Percentiles rank a stretch among this genome's conserved stretches.
phyloP scores from a whole-genome alignment of 495 filamentous ascomycete genomes.

The Neurospora tetraspora region DNA sequence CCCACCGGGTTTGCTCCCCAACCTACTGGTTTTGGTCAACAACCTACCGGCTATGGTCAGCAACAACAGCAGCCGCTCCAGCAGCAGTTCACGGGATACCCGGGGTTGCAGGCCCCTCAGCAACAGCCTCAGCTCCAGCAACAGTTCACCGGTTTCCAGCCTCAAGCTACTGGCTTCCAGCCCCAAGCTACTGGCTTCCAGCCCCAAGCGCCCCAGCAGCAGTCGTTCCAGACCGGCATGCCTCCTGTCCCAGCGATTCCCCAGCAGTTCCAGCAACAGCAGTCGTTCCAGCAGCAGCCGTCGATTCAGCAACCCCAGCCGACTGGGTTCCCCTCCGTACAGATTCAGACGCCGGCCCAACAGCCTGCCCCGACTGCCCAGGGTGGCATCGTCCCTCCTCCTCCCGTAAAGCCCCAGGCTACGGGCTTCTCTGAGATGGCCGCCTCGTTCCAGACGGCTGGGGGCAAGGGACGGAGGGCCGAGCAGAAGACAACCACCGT shows the following conservation, averaged over 20 bases:
- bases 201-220: constrained; percentile 32
- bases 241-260: constrained; percentile 49
- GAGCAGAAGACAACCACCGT: constrained; percentile 26
- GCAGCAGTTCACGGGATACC: constrained; percentile 52
- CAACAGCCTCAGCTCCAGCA: constrained; percentile 43
- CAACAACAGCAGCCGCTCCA: constrained; percentile 40
- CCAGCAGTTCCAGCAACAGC: constrained; percentile 38
- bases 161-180: constrained; percentile 31
- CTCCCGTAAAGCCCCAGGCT: constrained; percentile 53
- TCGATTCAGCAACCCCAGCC: constrained; percentile 34
- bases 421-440: constrained; percentile 75
- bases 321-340: constrained; percentile 28
- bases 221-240: constrained; percentile 35
- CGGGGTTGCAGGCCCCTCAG: constrained; percentile 39
- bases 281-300: constrained; percentile 26
- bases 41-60: constrained; percentile 43
- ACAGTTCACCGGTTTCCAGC: constrained; percentile 45
- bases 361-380: constrained; percentile 15
- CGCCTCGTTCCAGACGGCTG: constrained; percentile 64
- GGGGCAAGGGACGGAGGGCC: constrained; percentile 33
- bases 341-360: constrained; percentile 16
- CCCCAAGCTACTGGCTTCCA: constrained; percentile 33
- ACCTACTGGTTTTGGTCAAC: constrained; percentile 47
- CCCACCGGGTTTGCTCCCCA: constrained; percentile 51
- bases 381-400: constrained; percentile 27